Conservation (phyloP, 345 rosid genomes). For the Litchi chinensis region DNA sequence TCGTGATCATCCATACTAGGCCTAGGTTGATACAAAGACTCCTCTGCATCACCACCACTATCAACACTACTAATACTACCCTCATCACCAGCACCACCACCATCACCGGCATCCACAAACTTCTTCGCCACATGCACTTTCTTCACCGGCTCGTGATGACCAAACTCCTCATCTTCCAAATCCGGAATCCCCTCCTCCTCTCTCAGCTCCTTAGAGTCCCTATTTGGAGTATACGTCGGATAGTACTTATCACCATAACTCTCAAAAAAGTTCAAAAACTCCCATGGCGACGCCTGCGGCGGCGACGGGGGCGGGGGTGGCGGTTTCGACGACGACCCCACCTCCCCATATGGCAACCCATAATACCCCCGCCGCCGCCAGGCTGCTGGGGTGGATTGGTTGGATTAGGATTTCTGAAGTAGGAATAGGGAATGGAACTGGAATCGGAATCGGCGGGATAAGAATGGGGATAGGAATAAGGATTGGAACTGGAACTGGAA, state of each 20-base stretch:
- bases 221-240: conserved; percentile 51
- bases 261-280: conserved; percentile 69
- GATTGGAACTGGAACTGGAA: conserved; percentile 34
- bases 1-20: conserved; percentile 46
- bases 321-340: conserved; percentile 48
- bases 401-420: conserved; percentile 31
- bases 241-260: conserved; percentile 51
- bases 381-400: conserved; percentile 13
- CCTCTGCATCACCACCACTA: conserved; percentile 33
- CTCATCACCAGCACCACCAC: conserved; percentile 24
- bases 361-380: conserved; percentile 30
- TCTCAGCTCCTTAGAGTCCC: conserved; percentile 76
- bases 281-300: conserved; percentile 69
- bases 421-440: conserved; percentile 29
- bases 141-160: conserved; percentile 66
- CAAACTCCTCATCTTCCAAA: conserved; percentile 74
- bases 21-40: conserved; percentile 47
- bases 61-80: conserved; percentile 26
- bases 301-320: conserved; percentile 92
- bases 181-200: conserved; percentile 98
- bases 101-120: conserved; percentile 35
- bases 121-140: conserved; percentile 57
- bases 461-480: conserved; percentile 25
- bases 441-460: conserved; percentile 26
- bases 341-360: conserved; percentile 35